Base-by-base conservation (phyloP, 768 basidiomycete species). In the Mycena crocata region DNA sequence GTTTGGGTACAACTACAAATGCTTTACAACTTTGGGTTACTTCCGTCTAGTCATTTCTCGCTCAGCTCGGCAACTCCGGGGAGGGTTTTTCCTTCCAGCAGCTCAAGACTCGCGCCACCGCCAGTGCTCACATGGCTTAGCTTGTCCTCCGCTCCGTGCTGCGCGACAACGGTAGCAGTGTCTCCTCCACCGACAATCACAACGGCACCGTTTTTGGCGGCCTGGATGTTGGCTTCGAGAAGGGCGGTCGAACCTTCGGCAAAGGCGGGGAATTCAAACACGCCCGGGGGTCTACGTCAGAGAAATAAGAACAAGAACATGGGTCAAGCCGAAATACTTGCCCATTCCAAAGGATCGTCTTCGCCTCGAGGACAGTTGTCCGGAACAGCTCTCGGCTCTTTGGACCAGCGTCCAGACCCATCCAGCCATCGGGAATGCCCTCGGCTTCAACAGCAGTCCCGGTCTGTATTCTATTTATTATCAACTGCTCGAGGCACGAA, bases 301-400 rank as follows among this genome's bases (percentile, higher is more conserved):
- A 44, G 24, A 34, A 30, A 39, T 65, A 71, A 76, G 49, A 26
- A 60, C 32, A 30, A 19, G 31, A 46, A 37, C 17, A 39, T 31
- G 1, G 17, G 3, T 30, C 30, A 44, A n/a, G 21, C 49, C 49
- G 51, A 26, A 9, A 28, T 10, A 79, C 86, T 75, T 70, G 92
- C 93, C 93, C 93, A 71, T 96, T 96, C 97, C 97, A 99, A 57
- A 99, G 89, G 75, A 99, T 95, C 40, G 97, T 99, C 87, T 94
- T 98, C 56, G 95, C 85, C 74, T 93, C 89, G 57, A 93, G 77
- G 57, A 99, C 96, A 13, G 95, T 89, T 66, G 89, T 72, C 44
- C 85, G 86, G 85, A 91, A 99, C 59, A 93, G 82, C 74, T 94
- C 86, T 34, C 88, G 89, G 70, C 92, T 95, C 83, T 96, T 87